Base-by-base conservation (phyloP, 1,284 basidiomycete species). In the Puccinia polysora region DNA sequence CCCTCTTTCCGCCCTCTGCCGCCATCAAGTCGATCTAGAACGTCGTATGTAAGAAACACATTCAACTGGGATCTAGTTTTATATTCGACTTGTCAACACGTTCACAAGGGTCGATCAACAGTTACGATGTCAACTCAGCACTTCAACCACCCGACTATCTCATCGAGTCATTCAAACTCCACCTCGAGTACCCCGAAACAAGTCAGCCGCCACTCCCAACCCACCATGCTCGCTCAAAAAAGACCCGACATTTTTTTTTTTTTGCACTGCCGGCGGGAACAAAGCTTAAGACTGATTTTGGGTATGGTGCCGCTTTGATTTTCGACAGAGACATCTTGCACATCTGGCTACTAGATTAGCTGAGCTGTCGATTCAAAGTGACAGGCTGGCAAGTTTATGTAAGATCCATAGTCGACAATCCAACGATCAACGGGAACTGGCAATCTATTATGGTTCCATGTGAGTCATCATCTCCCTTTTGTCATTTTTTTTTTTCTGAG, bases 401-500 rank as follows among this genome's bases (percentile, higher is more conserved):
- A 40, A 60, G 38, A 60, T 43, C 36, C 36, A 25, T 60, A 25
- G 34, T 14, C 36, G 20, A 3, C 58, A 60, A 60, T 36, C 58
- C 36, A 40, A 34, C 23, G 20, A 60, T 60, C 58, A 60, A 36
- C 36, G 38, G 20, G 58, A 43, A 28, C 40, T 60, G 4, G 38
- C 38, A 14, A 60, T 60, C 25, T 60, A 60, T 25, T 43, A 60
- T 60, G 40, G 58, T 45, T 60, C 58, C 15, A 60, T 45, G 58
- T 45, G 2, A 6, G 58, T 43, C 34, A 59, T 20, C 36, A 38
- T 59, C 20, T 25, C 4, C 28, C 53, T 7, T 55, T 55, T 20
- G 10, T 45, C 40, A 10, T 45, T 45, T 45, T 45, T 45, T 45
- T n/a, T n/a, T n/a, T n/a, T n/a, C n/a, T n/a, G n/a, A n/a, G n/a